Evolutionary conservation across 1,139 yeast species (phyloP).

Genomic region (Geotrichum candidum): DNA sequence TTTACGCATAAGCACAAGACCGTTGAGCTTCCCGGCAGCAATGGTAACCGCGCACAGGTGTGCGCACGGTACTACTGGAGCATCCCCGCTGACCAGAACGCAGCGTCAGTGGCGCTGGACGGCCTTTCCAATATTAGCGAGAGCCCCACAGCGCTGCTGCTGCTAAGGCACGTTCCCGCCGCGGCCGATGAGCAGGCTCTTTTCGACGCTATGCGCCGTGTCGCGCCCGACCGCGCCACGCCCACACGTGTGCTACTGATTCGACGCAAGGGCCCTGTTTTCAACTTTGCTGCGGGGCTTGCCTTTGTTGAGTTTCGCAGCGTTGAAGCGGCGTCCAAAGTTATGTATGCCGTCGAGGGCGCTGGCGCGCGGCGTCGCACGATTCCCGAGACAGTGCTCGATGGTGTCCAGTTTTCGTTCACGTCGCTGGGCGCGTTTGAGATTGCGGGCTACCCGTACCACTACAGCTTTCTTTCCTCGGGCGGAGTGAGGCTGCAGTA

Average conservation of each 20-base stretch:
- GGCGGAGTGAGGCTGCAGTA: slow-evolving; percentile 15
- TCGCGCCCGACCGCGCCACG: not conserved
- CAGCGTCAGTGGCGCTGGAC: not conserved
- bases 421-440: slow-evolving; percentile 17
- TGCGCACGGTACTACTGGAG: not conserved
- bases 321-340: slow-evolving; percentile 6
- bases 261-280: slow-evolving; percentile 1
- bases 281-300: slow-evolving; percentile 12
- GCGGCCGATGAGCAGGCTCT: not conserved
- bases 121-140: slow-evolving; percentile 15
- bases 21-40: not conserved
- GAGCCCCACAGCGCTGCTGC: slow-evolving; percentile 11
- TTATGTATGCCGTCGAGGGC: slow-evolving; percentile 1
- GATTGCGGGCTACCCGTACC: slow-evolving; percentile 10
- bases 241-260: slow-evolving; percentile 9
- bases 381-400: not conserved
- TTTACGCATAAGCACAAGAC: slow-evolving; percentile 1
- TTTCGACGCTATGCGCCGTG: not conserved
- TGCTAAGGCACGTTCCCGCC: slow-evolving; percentile 9
- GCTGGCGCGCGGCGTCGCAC: not conserved
- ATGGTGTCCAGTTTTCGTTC: slow-evolving; percentile 9
- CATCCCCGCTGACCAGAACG: slow-evolving; percentile 4
- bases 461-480: slow-evolving; percentile 9
- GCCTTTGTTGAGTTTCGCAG: slow-evolving; percentile 16
- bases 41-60: not conserved